These are phyloP conservation scores for Zygotorulaspora chibaensis DNA, from an alignment of 805 yeast species.

Conservation along the genomic window DNA sequence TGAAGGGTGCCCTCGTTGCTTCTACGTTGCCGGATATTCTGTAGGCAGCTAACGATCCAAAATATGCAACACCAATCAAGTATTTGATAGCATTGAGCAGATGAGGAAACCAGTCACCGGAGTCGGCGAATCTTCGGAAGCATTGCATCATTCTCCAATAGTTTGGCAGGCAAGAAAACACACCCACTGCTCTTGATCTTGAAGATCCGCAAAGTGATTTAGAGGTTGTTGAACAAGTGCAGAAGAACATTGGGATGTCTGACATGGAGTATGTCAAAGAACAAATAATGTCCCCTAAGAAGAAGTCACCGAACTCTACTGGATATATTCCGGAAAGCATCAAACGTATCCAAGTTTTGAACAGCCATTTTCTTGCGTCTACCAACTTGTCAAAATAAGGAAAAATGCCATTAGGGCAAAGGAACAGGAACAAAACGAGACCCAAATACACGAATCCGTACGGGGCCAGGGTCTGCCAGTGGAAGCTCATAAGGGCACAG, in stretches of 20 bases:
- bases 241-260: slow-evolving; percentile 78
- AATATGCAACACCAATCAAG: slow-evolving; percentile 58
- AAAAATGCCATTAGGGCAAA: slow-evolving; percentile 20
- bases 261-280: slow-evolving; percentile 86
- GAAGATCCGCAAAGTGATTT: slow-evolving; percentile 66
- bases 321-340: slow-evolving; percentile 83
- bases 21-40: slow-evolving; percentile 40
- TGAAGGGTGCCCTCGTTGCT: slow-evolving; percentile 52
- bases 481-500: slow-evolving; percentile 72
- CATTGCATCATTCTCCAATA: slow-evolving; percentile 91
- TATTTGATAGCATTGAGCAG: slow-evolving; percentile 84
- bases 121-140: slow-evolving; percentile 82
- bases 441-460: slow-evolving; percentile 60
- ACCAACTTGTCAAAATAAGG: slow-evolving; percentile 37
- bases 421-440: slow-evolving; percentile 13
- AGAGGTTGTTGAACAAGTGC: slow-evolving; percentile 62
- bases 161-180: slow-evolving; percentile 77
- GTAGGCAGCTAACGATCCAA: slow-evolving; percentile 70
- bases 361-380: slow-evolving; percentile 73
- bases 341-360: slow-evolving; percentile 66
- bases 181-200: slow-evolving; percentile 73
- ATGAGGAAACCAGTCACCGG: slow-evolving; percentile 96
- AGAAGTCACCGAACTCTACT: slow-evolving; percentile 92
- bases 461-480: slow-evolving; percentile 71
- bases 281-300: slow-evolving; percentile 85